Base-by-base conservation (phyloP, 163 green algal species). In the Chloroidium sp. region DNA sequence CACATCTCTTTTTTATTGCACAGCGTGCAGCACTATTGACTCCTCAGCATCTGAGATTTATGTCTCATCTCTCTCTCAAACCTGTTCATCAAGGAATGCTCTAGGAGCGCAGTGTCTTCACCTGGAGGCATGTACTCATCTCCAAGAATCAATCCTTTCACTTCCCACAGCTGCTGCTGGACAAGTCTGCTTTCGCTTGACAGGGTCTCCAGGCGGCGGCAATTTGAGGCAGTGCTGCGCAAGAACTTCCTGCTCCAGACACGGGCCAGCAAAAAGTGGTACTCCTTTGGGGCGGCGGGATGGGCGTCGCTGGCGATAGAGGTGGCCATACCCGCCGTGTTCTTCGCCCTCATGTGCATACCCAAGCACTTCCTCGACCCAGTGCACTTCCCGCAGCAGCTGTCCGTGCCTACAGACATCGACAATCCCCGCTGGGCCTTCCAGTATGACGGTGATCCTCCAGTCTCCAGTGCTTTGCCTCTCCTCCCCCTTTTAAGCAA, bases 311-410 rank as follows among this genome's bases (percentile, higher is more conserved):
- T 93, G 1, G 67, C 90, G 2, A 4, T 93, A 4, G 88, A 95
- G 77, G 77, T 94, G 1, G 77, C 91, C 1, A 82, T 91, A 1
- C 89, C 91, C 0, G 89, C 85, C 0, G 79, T 85, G 2, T 94
- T 95, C 79, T 93, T 95, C 81, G 10, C 87, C 1, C 78, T 93
- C 8, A 89, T 92, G 87, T 93, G 88, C 76, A 85, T 95, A 4
- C 91, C 91, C 60, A 93, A 93, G 84, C 86, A 93, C 78, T 95
- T 92, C 84, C 83, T 95, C n/a, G 80, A 87, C 60, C 84, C 87
- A 0, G 79, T 85, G 36, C 72, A 78, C 12, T 75, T 77, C 13
- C 87, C 87, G 3, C 80, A 61, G 3, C 81, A 88, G 80, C 69
- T 90, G 59, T 69, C 82, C 4, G 14, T 69, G 72, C 36, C 81